Evolutionary conservation across 768 basidiomycete species (phyloP), one percentile per base, ranked within the genome.

Genomic region (Mycena vulgaris): DNA sequence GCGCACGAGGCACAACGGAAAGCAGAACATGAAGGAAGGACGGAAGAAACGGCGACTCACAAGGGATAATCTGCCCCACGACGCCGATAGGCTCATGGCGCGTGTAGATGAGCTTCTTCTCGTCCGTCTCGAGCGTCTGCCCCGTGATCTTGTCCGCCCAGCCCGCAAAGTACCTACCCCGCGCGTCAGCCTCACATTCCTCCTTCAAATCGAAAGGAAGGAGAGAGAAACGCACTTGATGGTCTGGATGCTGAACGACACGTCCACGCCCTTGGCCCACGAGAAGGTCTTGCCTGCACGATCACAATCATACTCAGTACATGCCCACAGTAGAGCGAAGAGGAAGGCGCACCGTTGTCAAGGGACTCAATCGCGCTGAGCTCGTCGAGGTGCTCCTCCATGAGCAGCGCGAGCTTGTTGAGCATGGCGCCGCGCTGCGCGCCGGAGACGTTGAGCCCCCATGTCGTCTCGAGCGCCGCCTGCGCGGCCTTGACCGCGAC

Each of bases 71-170:
- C 79, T 83, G 83, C 17, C 83, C 84, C 53, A 81, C 84, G 65
- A 88, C 87, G 27, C 89, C 89, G 66, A 85, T 85, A 0, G 92
- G 92, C 78, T 93, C 92, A 74, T 91, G 89, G 16, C 91, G 80
- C 2, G 91, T 92, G 78, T 93, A 93, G 10, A 88, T 87, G 60
- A 94, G 82, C 79, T 91, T 91, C 52, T 75, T 74, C 58, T 86
- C 84, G 56, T 78, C 80, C 55, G 85, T 91, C 88, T 95, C 93
- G 78, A 95, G 90, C 10, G 89, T 90, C 78, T 94, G 88, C 7
- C 93, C 94, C 6, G 86, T 83, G 61, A 93, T 81, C 83, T 97
- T 97, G 83, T 96, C 96, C 25, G 95, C 94, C 91, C 94, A 94
- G 21, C 96, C 96, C 47, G 90, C 94, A 75, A 93, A 98, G 82